These are phyloP conservation scores for Achaetomiella virescens DNA, from an alignment of 495 filamentous ascomycete genomes.

Conservation along the genomic window DNA sequence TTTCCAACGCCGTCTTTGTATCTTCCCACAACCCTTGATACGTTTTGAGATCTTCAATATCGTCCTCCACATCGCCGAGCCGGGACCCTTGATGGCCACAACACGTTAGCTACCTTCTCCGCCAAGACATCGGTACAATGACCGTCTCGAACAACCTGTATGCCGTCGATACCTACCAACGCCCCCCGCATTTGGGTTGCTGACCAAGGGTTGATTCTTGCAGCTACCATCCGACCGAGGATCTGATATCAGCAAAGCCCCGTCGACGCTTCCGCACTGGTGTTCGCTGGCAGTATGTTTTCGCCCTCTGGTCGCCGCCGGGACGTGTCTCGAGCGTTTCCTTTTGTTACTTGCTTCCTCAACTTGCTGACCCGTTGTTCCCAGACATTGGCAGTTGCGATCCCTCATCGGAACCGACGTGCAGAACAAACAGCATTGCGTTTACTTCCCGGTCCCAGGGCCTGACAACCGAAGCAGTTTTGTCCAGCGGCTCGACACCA, in stretches of 20 bases:
- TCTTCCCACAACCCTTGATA: no score
- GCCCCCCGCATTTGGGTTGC: not conserved
- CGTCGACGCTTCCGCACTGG: slow-evolving; percentile 68
- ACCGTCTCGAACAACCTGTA: slow-evolving; percentile 49
- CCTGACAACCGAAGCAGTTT: slow-evolving; percentile 41
- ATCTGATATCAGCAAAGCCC: slow-evolving; percentile 56
- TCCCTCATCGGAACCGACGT: slow-evolving; percentile 80
- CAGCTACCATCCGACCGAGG: slow-evolving; percentile 44
- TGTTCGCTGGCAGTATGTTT: slow-evolving; percentile 66
- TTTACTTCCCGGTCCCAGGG: slow-evolving; percentile 72
- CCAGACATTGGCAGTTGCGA: slow-evolving; percentile 85
- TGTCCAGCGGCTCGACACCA: slow-evolving; percentile 66
- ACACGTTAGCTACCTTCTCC: slow-evolving; percentile 15
- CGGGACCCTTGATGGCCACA: slow-evolving; percentile 24
- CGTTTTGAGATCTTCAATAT: not conserved
- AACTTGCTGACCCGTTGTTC: slow-evolving; percentile 4
- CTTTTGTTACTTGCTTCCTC: not conserved
- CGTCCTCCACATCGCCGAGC: not conserved
- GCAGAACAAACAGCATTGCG: slow-evolving; percentile 44
- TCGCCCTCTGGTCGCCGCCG: not conserved
- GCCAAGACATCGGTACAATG: slow-evolving; percentile 37
- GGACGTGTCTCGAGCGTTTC: not conserved
- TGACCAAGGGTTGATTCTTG: not conserved
- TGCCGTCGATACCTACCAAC: not conserved
- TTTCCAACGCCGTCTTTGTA: no score